Evolutionary conservation across 805 yeast genomes (phyloP), one percentile per base, ranked within the genome.

Genomic region (Candida arabinofermentans): DNA sequence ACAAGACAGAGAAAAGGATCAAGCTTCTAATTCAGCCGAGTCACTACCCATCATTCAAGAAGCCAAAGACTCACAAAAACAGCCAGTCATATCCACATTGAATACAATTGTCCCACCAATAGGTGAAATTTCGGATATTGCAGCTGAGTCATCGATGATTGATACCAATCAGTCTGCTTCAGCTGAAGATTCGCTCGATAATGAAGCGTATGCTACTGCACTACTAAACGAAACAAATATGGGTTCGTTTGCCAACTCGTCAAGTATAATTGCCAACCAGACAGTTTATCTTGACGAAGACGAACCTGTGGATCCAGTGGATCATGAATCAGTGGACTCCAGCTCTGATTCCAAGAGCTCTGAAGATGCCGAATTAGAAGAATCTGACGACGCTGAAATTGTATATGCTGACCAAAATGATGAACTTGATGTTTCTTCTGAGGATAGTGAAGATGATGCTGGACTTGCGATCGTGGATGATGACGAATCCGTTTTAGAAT

Each of bases 131-230:
- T 27, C 46, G 8, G 54, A 49, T 2, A 41, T 48, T 8, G 52
- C 55, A 16, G 59, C 62, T 5, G 60, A 61, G 37, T 57, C 63
- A 4, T 58, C 61, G 7, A 41, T 53, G 14, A 48, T 58, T 27
- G 48, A 43, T 24, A 40, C 38, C 8, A 51, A 43, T 13, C 33
- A 30, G 4, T 27, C 34, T 6, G 21, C 27, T 26, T 37, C 40
- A 13, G 26, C 31, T 21, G 32, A 44, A 14, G 47, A 40, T 3
- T 24, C 46, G 10, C 12, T 51, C 13, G 54, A 58, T 43, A 53
- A 54, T 35, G 57, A 53, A 33, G 57, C 52, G 3, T 57, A 49
- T 37, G 59, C 51, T 2, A 51, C 60, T 19, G 61, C 61, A 1
- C 30, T 58, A n/a, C 27, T 48, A 36, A 53, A 55, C 41, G 55